phyloP scores from a whole-genome alignment of 2,329 filamentous ascomycete species.

The Cladophialophora psammophila region DNA sequence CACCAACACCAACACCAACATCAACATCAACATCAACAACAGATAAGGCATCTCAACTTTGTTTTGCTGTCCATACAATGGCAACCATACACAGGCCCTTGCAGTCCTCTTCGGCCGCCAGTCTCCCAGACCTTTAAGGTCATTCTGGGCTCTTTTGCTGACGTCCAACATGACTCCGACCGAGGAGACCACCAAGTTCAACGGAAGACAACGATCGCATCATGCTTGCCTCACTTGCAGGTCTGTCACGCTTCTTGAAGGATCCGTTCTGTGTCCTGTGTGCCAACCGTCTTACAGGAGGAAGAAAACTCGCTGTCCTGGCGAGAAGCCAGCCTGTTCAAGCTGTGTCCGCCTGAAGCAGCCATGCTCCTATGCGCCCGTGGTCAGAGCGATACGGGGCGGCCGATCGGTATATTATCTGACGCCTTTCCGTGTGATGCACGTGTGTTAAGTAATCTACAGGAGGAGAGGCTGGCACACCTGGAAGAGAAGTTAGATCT shows the following conservation, averaged over 20 bases:
- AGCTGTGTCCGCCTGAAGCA: constrained; percentile 38
- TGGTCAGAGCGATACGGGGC: constrained; percentile 7
- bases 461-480: constrained; percentile 23
- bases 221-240: constrained; percentile 29
- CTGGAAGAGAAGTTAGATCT: constrained; percentile 23
- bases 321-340: constrained; percentile 39
- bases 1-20: not conserved
- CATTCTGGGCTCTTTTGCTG: not conserved
- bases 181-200: not conserved
- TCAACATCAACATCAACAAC: not conserved
- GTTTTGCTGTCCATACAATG: not conserved
- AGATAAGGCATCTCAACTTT: not conserved
- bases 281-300: constrained; percentile 25
- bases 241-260: constrained; percentile 9
- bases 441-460: not conserved
- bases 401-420: constrained; percentile 12
- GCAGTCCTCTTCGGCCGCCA: not conserved
- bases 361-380: constrained; percentile 31
- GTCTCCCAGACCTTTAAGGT: constrained; percentile 3
- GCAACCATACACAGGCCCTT: not conserved
- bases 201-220: constrained; percentile 3
- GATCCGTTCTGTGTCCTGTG: not conserved
- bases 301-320: constrained; percentile 41
- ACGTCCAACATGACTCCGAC: not conserved
- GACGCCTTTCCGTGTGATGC: not conserved